Conservation (phyloP, 352 stramenopile species). For the Thalassiosira exigua region DNA sequence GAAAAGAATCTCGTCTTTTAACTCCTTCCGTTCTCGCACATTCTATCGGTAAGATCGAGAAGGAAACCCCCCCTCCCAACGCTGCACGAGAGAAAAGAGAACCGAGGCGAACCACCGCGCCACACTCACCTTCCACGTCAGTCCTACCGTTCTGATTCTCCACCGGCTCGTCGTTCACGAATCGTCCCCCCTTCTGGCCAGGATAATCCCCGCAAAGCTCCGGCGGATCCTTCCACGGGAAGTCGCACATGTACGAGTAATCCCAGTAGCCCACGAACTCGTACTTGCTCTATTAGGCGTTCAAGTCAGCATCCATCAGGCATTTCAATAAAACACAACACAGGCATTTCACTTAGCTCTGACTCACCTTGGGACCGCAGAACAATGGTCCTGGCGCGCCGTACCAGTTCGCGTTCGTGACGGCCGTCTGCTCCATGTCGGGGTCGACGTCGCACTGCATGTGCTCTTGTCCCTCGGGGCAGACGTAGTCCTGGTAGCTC, state of each 20-base stretch:
- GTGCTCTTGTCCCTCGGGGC: constrained; percentile 19
- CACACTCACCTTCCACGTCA: too few relatives aligned
- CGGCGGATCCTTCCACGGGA: constrained; percentile 53
- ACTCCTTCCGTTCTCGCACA: too few relatives aligned
- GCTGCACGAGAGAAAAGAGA: too few relatives aligned
- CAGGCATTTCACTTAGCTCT: neutral
- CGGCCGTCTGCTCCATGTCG: constrained; percentile 39
- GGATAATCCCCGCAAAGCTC: constrained; percentile 50
- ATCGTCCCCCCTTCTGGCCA: constrained; percentile 51
- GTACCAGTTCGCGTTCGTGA: constrained; percentile 65
- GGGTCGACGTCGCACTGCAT: constrained; percentile 31
- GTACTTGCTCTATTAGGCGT: constrained; percentile 12
- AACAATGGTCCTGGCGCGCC: constrained; percentile 51
- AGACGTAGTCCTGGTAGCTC: constrained; percentile 57
- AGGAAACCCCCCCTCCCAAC: too few relatives aligned
- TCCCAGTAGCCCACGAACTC: constrained; percentile 55
- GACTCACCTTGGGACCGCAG: constrained; percentile 40
- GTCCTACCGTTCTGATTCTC: constrained; percentile 35
- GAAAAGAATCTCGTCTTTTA: too few relatives aligned
- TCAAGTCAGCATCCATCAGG: neutral
- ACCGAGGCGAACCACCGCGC: too few relatives aligned
- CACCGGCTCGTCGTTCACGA: constrained; percentile 43
- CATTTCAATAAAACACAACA: neutral
- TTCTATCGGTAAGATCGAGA: too few relatives aligned
- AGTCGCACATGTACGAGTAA: constrained; percentile 44